These are phyloP conservation scores for Somion occarium DNA, from an alignment of 1,284 basidiomycete species.

Conservation along the genomic window DNA sequence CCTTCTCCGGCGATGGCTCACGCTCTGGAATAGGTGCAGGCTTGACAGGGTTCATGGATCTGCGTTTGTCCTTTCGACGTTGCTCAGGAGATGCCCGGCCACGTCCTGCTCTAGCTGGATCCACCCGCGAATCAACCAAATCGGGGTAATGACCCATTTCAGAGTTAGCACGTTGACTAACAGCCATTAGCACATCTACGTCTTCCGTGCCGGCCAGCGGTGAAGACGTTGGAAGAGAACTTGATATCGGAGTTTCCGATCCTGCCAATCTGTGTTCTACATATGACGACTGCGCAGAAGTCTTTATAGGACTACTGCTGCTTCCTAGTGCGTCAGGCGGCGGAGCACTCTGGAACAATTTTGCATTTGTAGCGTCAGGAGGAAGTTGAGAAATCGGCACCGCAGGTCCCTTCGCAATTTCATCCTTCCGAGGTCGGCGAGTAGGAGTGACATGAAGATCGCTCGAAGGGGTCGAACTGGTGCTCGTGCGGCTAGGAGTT, in stretches of 20 bases:
- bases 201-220: conserved; percentile 35
- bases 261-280: conserved; percentile 35
- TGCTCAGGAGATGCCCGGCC: conserved; percentile 53
- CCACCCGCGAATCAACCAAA: conserved; percentile 42
- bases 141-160: conserved; percentile 77
- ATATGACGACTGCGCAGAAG: conserved; percentile 38
- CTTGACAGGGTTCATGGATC: conserved; percentile 47
- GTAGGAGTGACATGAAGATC: conserved; percentile 32
- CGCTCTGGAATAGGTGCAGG: conserved; percentile 46
- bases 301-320: conserved; percentile 48
- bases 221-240: conserved; percentile 44
- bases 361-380: conserved; percentile 52
- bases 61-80: conserved; percentile 41
- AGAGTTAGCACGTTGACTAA: conserved; percentile 62
- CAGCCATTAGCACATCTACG: conserved; percentile 30
- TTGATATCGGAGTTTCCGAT: conserved; percentile 54
- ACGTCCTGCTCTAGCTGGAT: conserved; percentile 22
- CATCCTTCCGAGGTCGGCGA: conserved; percentile 39
- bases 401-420: conserved; percentile 51
- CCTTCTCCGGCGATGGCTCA: conserved; percentile 55
- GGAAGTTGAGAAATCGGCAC: conserved; percentile 58
- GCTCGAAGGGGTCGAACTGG: conserved; percentile 42
- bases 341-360: conserved; percentile 50
- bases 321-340: conserved; percentile 27
- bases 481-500: conserved; percentile 41